These are phyloP conservation scores for Lotmaria passim DNA, from an alignment of 208 protist genomes.

Conservation along the genomic window DNA sequence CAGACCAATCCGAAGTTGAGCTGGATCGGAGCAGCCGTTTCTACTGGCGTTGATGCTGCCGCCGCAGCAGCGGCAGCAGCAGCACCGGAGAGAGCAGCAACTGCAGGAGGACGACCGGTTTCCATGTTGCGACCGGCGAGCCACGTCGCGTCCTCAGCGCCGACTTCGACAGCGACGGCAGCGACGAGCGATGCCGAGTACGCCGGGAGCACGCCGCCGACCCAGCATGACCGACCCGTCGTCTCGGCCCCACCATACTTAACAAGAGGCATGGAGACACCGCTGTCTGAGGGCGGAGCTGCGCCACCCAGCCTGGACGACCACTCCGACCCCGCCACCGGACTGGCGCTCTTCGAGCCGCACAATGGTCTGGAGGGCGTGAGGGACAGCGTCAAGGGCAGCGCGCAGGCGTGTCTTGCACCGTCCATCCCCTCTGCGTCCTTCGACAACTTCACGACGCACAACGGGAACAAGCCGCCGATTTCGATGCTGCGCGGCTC, in stretches of 20 bases:
- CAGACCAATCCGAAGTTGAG: not conserved
- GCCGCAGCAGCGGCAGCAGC: not conserved
- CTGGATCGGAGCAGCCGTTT: no score
- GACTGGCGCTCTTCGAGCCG: no score
- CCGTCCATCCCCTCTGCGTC: not conserved
- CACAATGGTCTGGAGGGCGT: no score
- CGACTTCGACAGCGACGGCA: not conserved
- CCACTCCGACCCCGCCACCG: no score
- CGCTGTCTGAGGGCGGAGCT: conserved; percentile 1
- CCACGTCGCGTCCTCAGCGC: no score
- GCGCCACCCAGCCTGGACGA: no score
- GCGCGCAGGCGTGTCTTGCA: no score
- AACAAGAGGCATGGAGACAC: not conserved
- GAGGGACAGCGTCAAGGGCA: no score
- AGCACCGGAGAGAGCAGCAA: not conserved
- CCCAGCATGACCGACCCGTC: conserved; percentile 6
- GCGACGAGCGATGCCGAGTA: conserved; percentile 3
- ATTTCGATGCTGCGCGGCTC: not conserved
- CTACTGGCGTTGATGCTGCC: no score
- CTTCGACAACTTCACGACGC: not conserved
- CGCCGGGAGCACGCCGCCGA: conserved; percentile 6
- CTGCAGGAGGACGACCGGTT: not conserved
- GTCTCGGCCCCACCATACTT: conserved; percentile 21
- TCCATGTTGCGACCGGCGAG: not conserved
- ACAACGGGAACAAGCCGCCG: no score